phyloP scores from a whole-genome alignment of 768 basidiomycete genomes.

The Agrocybe chaxingu region DNA sequence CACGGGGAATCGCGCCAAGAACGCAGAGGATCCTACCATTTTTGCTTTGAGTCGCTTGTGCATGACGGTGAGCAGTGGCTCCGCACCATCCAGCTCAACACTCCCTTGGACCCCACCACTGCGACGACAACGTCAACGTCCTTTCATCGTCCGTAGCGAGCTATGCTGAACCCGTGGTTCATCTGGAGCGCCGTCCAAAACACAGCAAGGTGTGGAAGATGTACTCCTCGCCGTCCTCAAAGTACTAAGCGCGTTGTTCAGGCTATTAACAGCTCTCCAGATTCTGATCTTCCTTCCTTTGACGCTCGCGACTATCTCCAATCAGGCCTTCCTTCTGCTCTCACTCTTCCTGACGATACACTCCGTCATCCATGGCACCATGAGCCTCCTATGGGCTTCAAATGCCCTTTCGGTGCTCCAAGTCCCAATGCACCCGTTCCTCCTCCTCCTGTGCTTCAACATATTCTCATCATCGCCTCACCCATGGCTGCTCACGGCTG shows the following conservation, averaged over 20 bases:
- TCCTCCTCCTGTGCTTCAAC: slow-evolving; percentile 86
- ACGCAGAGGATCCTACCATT: background rate
- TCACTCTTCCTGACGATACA: slow-evolving; percentile 76
- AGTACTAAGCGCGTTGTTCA: slow-evolving; percentile 21
- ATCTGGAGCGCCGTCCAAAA: slow-evolving; percentile 64
- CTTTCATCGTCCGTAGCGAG: background rate
- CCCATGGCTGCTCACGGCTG: slow-evolving; percentile 53
- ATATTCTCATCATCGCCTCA: slow-evolving; percentile 66
- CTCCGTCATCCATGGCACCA: slow-evolving; percentile 79
- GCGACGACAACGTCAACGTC: background rate
- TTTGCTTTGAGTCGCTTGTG: slow-evolving; percentile 3
- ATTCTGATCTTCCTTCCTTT: slow-evolving; percentile 83
- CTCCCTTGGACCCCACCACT: background rate
- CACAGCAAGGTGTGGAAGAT: slow-evolving; percentile 49
- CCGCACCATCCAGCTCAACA: background rate
- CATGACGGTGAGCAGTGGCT: slow-evolving; percentile 12
- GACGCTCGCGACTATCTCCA: slow-evolving; percentile 80
- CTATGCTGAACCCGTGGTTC: slow-evolving; percentile 57
- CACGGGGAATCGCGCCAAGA: background rate
- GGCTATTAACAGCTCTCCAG: slow-evolving; percentile 74
- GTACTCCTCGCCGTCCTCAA: slow-evolving; percentile 5
- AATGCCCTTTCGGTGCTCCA: slow-evolving; percentile 73
- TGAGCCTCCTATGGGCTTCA: slow-evolving; percentile 70
- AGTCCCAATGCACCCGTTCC: slow-evolving; percentile 83
- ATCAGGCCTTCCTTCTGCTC: slow-evolving; percentile 74